phyloP scores from a whole-genome alignment of 2,329 filamentous ascomycete genomes.

The Aspergillus aculeatinus region DNA sequence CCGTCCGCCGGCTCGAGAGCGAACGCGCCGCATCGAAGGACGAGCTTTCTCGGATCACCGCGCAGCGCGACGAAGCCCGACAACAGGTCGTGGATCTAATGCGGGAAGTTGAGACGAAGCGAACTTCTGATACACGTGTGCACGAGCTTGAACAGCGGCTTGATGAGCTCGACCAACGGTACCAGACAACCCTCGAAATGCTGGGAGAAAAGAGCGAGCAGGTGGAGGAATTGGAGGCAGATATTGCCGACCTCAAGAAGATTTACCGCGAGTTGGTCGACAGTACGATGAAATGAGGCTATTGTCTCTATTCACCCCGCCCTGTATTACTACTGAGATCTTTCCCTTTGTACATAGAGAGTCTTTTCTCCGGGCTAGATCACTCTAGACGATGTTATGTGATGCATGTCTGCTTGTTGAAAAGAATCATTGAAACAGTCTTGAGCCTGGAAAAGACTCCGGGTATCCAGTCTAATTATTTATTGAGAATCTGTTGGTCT shows the following conservation, averaged over 20 bases:
- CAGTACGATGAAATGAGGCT: slow-evolving; percentile 68
- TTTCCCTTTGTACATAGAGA: slow-evolving; percentile 10
- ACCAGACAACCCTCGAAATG: slow-evolving; percentile 90
- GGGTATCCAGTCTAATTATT: slow-evolving; percentile 11
- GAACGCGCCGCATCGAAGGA: slow-evolving; percentile 89
- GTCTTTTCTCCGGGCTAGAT: neutral
- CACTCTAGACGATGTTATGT: slow-evolving; percentile 16
- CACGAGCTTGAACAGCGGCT: slow-evolving; percentile 67
- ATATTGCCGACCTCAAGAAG: slow-evolving; percentile 89
- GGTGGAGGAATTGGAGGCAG: slow-evolving; percentile 84
- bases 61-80: slow-evolving; percentile 90
- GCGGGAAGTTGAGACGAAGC: slow-evolving; percentile 76
- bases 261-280: slow-evolving; percentile 95
- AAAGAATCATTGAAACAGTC: neutral
- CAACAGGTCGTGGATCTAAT: slow-evolving; percentile 87
- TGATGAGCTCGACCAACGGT: slow-evolving; percentile 68
- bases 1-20: slow-evolving; percentile 83
- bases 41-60: slow-evolving; percentile 73
- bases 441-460: slow-evolving; percentile 1
- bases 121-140: slow-evolving; percentile 59
- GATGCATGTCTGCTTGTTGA: slow-evolving; percentile 10
- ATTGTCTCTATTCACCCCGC: neutral
- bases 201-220: slow-evolving; percentile 95
- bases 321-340: neutral
- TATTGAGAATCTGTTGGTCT: neutral